Evolutionary conservation across 2,329 filamentous ascomycete genomes (phyloP).

Genomic region (Emydomyces testavorans): DNA sequence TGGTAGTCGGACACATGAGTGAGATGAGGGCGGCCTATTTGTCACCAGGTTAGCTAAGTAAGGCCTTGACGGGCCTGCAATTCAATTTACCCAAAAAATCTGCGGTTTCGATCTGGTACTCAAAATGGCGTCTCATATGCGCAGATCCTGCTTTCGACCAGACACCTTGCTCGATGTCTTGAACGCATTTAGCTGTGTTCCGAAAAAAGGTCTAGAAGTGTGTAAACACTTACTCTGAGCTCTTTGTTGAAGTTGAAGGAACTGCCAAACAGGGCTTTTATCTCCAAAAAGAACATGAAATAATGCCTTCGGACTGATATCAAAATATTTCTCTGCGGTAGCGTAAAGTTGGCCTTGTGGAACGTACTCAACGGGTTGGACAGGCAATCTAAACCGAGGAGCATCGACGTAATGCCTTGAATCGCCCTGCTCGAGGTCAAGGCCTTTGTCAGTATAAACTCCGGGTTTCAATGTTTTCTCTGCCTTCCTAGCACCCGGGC

Average conservation of each 20-base stretch:
- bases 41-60: conserved; percentile 14
- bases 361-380: conserved; percentile 69
- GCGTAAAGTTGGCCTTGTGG: conserved; percentile 68
- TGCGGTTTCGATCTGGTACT: conserved; percentile 60
- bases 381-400: conserved; percentile 69
- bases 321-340: conserved; percentile 69
- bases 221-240: conserved; percentile 45
- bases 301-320: conserved; percentile 83
- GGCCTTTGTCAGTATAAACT: conserved; percentile 51
- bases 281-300: conserved; percentile 97
- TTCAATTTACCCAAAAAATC: conserved; percentile 50
- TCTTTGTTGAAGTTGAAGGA: conserved; percentile 72
- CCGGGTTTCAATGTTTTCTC: conserved; percentile 44
- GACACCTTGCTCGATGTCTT: conserved; percentile 69
- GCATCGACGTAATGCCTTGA: conserved; percentile 35
- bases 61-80: not conserved
- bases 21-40: conserved; percentile 40
- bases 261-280: conserved; percentile 86
- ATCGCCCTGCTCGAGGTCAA: conserved; percentile 39
- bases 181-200: conserved; percentile 16
- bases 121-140: conserved; percentile 64
- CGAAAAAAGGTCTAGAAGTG: not conserved
- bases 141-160: conserved; percentile 64
- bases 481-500: conserved; percentile 27
- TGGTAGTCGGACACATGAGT: conserved; percentile 68